phyloP scores from a whole-genome alignment of 176 grass and related monocot genomes.

The Thinopyrum elongatum region DNA sequence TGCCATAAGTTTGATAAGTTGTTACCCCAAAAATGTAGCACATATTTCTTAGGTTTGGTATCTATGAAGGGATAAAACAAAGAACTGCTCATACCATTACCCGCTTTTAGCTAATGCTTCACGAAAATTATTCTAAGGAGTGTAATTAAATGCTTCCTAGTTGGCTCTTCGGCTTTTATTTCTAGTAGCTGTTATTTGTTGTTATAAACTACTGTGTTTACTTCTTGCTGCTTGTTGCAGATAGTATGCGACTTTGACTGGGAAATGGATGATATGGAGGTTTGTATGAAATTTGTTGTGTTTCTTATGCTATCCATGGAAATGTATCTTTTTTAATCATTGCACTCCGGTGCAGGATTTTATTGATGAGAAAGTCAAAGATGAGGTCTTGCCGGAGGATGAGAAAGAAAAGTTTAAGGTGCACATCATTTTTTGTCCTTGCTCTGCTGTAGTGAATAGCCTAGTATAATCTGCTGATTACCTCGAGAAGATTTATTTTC shows the following conservation, averaged over 20 bases:
- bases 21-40: too few relatives aligned
- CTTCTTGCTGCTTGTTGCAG: conserved; percentile 49
- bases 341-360: conserved; percentile 56
- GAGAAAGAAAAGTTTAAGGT: conserved; percentile 92
- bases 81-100: neutral
- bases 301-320: neutral
- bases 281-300: conserved; percentile 25
- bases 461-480: neutral
- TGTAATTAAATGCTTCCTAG: neutral
- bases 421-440: neutral
- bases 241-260: conserved; percentile 85
- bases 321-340: conserved; percentile 20
- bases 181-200: conserved; percentile 8
- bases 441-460: neutral
- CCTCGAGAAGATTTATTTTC: neutral
- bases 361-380: conserved; percentile 57
- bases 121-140: neutral
- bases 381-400: conserved; percentile 61
- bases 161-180: neutral
- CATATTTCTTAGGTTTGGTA: neutral
- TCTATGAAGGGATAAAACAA: neutral
- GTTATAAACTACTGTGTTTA: neutral
- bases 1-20: too few relatives aligned
- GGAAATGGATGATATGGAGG: conserved; percentile 82
- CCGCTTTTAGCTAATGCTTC: neutral